Conservation (phyloP, 2,329 filamentous ascomycete species). For the Aschersonia sp. region DNA sequence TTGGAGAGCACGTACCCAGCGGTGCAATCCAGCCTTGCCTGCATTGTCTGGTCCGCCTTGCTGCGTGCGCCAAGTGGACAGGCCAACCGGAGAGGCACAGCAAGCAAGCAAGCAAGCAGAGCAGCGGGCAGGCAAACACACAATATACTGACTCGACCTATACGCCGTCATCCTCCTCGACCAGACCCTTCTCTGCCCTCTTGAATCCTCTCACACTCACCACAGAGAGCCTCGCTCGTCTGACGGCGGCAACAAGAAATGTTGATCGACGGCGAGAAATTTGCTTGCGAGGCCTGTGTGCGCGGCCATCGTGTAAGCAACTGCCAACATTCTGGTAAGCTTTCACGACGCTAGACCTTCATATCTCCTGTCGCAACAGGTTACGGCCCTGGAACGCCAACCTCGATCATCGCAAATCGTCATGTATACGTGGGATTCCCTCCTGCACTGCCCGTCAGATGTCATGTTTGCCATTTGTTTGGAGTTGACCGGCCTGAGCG, state of each 20-base stretch:
- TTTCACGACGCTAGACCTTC: conserved; percentile 1
- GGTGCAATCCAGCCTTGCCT: background rate
- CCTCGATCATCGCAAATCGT: background rate
- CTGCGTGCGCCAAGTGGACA: background rate
- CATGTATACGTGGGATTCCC: too few relatives aligned
- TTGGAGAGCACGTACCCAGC: background rate
- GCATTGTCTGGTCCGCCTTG: background rate
- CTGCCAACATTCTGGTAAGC: conserved; percentile 87
- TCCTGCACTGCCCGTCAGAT: too few relatives aligned
- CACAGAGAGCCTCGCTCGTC: background rate
- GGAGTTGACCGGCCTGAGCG: too few relatives aligned
- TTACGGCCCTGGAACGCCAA: background rate
- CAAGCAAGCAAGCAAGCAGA: background rate
- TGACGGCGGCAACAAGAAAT: conserved; percentile 25
- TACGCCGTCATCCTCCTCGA: conserved; percentile 2
- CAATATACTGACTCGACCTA: background rate
- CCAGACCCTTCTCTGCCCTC: background rate
- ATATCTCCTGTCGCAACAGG: background rate
- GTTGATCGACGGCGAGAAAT: conserved; percentile 93
- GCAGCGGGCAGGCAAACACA: background rate
- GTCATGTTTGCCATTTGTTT: too few relatives aligned
- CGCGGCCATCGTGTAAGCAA: conserved; percentile 98
- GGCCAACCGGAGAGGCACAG: background rate
- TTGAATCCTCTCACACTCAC: conserved; percentile 1
- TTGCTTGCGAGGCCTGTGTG: conserved; percentile 94